Conservation (phyloP, 495 filamentous ascomycete species). For the Xylaria venustula region DNA sequence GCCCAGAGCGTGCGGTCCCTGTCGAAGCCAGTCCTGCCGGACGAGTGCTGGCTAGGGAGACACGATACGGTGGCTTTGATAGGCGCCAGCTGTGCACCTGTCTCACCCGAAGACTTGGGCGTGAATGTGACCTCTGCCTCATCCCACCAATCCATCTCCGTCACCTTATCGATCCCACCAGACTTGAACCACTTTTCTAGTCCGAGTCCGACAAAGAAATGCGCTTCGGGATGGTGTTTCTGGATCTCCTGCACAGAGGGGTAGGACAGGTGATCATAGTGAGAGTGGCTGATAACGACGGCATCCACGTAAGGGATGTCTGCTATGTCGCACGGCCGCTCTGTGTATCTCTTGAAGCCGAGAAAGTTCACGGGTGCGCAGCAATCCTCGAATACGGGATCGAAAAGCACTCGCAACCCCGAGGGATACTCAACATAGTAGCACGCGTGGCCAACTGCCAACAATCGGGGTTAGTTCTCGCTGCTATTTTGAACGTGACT, state of each 20-base stretch:
- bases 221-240: constrained; percentile 70
- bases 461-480: neutral
- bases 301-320: constrained; percentile 84
- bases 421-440: constrained; percentile 90
- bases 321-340: constrained; percentile 70
- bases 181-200: constrained; percentile 80
- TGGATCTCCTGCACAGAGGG: constrained; percentile 69
- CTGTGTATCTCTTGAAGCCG: constrained; percentile 79
- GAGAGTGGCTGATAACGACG: constrained; percentile 88
- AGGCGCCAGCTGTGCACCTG: constrained; percentile 24
- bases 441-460: constrained; percentile 77
- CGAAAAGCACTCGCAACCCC: constrained; percentile 87
- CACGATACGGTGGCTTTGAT: constrained; percentile 79
- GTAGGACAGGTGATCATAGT: constrained; percentile 91
- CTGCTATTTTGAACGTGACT: neutral
- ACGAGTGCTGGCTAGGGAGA: constrained; percentile 84
- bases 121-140: constrained; percentile 68
- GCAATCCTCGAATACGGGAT: constrained; percentile 89
- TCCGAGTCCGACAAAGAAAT: constrained; percentile 89
- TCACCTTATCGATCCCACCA: constrained; percentile 68
- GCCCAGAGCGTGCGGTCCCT: constrained; percentile 77
- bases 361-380: constrained; percentile 74
- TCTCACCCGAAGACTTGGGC: constrained; percentile 30
- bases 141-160: constrained; percentile 97
- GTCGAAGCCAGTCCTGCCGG: constrained; percentile 66